These are phyloP conservation scores for Dothistroma septosporum DNA, from an alignment of 2,329 filamentous ascomycete species.

Conservation along the genomic window DNA sequence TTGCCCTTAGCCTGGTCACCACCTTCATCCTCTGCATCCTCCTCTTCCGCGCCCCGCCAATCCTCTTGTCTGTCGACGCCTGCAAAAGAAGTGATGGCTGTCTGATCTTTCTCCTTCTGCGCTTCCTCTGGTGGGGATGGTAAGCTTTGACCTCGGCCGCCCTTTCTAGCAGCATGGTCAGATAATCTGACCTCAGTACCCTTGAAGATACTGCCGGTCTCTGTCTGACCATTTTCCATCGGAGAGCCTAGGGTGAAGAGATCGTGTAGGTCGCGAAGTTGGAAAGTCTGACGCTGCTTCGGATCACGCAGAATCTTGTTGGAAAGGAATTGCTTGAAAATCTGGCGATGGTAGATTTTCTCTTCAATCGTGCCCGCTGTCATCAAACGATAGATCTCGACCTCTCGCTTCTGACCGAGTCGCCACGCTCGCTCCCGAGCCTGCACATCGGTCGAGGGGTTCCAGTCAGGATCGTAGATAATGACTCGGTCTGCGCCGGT, in stretches of 20 bases:
- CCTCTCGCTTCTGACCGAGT: conserved; percentile 87
- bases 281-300: conserved; percentile 87
- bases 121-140: conserved; percentile 30
- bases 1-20: conserved; percentile 28
- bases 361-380: conserved; percentile 97
- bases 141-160: conserved; percentile 23
- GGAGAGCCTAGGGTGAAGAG: conserved; percentile 75
- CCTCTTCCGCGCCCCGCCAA: conserved; percentile 35
- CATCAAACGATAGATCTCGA: conserved; percentile 97
- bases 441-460: conserved; percentile 92
- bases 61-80: conserved; percentile 45
- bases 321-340: conserved; percentile 96
- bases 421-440: conserved; percentile 94
- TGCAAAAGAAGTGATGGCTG: conserved; percentile 32
- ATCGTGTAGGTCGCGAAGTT: conserved; percentile 84
- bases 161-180: conserved; percentile 29
- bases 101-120: conserved; percentile 15
- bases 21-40: conserved; percentile 19
- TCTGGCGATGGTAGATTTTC: conserved; percentile 97
- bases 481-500: conserved; percentile 95
- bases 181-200: conserved; percentile 72
- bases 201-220: conserved; percentile 81
- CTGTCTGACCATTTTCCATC: conserved; percentile 60
- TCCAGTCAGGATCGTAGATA: conserved; percentile 98
- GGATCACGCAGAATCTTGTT: conserved; percentile 95